Conservation (phyloP, 1,284 basidiomycete genomes). For the Cerioporus squamosus region DNA sequence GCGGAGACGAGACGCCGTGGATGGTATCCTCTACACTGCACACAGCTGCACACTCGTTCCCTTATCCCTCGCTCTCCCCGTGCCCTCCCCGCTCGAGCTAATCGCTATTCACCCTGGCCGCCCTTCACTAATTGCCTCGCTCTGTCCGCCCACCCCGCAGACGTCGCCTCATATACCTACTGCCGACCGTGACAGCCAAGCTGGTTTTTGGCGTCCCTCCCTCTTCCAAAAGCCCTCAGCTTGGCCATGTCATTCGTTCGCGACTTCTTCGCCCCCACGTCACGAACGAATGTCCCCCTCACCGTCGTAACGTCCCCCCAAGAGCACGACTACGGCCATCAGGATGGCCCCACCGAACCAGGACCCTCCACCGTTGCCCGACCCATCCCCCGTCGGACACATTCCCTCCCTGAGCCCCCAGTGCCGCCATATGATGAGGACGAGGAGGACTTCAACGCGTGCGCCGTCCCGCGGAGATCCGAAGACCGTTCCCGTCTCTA, state of each 20-base stretch:
- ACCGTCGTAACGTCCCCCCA: slow-evolving; percentile 17
- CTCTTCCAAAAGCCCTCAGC: slow-evolving; percentile 4
- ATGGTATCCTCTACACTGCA: neutral
- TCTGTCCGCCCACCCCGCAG: too few species aligned
- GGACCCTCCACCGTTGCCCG: slow-evolving; percentile 17
- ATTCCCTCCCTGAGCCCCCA: slow-evolving; percentile 26
- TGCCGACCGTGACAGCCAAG: slow-evolving; percentile 9
- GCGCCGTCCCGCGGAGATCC: slow-evolving; percentile 20
- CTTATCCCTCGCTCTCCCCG: neutral
- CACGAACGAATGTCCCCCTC: slow-evolving; percentile 22
- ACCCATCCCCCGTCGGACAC: slow-evolving; percentile 19
- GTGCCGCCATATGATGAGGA: slow-evolving; percentile 24
- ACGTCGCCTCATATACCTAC: slow-evolving; percentile 1
- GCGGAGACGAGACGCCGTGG: neutral
- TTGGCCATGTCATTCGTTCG: slow-evolving; percentile 28
- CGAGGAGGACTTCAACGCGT: slow-evolving; percentile 29
- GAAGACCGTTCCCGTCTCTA: slow-evolving; percentile 29
- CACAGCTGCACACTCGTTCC: neutral
- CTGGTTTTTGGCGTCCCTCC: slow-evolving; percentile 18
- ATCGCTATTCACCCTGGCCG: slow-evolving; percentile 1
- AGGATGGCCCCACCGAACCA: slow-evolving; percentile 19
- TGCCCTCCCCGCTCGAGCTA: neutral
- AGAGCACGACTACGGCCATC: slow-evolving; percentile 23
- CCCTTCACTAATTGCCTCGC: neutral
- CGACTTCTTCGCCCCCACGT: slow-evolving; percentile 15